Conservation (phyloP, 352 stramenopile species). For the Phytopythium vexans region DNA sequence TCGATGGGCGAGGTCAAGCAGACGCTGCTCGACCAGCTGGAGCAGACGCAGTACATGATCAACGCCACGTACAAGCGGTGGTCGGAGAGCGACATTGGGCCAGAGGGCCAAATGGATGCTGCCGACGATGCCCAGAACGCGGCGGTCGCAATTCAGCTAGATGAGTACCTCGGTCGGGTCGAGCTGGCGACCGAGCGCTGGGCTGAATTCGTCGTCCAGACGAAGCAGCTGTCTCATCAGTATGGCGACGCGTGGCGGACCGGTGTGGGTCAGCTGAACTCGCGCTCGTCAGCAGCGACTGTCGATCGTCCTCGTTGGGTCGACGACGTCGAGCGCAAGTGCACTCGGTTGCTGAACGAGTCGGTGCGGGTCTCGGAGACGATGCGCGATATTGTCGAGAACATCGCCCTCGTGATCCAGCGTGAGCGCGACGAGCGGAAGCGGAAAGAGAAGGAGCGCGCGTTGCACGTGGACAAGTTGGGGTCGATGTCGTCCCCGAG, state of each 20-base stretch:
- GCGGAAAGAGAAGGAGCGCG: constrained; percentile 26
- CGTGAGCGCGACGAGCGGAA: constrained; percentile 37
- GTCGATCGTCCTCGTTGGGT: constrained; percentile 39
- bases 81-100: constrained; percentile 49
- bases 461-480: constrained; percentile 16
- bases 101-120: constrained; percentile 8
- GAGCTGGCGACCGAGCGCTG: constrained; percentile 53
- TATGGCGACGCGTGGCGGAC: constrained; percentile 46
- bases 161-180: constrained; percentile 55
- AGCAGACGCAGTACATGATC: constrained; percentile 80
- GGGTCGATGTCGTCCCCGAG: constrained; percentile 15
- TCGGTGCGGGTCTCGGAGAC: constrained; percentile 51
- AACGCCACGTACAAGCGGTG: constrained; percentile 71
- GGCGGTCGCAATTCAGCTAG: constrained; percentile 37
- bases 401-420: constrained; percentile 40
- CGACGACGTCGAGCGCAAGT: constrained; percentile 57
- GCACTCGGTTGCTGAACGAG: constrained; percentile 43
- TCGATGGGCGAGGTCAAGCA: constrained; percentile 71
- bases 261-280: constrained; percentile 16
- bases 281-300: constrained; percentile 21
- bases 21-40: constrained; percentile 64
- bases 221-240: constrained; percentile 44
- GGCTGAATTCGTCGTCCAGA: constrained; percentile 50
- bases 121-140: constrained; percentile 12
- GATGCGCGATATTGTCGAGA: constrained; percentile 50